A percentile compares a stretch with the other conserved stretches of the same genome.
Conservation (phyloP, 2,329 filamentous ascomycete species). For the Blastomyces gilchristii region DNA sequence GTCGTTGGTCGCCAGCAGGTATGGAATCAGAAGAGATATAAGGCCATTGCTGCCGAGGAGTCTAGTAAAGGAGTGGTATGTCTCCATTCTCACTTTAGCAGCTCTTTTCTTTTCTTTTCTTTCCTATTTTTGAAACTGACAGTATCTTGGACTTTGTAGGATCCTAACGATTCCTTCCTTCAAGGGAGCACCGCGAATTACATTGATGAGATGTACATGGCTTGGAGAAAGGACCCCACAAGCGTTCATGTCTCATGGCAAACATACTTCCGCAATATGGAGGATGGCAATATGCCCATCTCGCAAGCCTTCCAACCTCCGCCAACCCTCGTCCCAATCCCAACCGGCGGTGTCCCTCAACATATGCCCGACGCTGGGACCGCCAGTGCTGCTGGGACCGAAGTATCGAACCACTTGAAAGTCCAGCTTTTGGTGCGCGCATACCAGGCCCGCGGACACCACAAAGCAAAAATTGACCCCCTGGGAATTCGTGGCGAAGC, state of each 20-base stretch:
- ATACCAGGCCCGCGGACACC: slow-evolving; percentile 94
- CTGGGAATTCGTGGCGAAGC: slow-evolving; percentile 83
- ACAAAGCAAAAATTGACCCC: slow-evolving; percentile 96
- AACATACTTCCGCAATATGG: slow-evolving; percentile 99
- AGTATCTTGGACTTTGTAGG: slow-evolving; percentile 36
- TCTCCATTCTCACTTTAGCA: slow-evolving; percentile 12
- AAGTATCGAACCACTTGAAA: slow-evolving; percentile 93
- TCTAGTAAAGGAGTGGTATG: slow-evolving; percentile 52
- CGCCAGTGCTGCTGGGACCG: slow-evolving; percentile 58
- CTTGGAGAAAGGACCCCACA: slow-evolving; percentile 87
- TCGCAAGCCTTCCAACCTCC: slow-evolving; percentile 95
- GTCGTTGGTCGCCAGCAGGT: slow-evolving; percentile 30
- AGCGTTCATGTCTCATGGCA: slow-evolving; percentile 98
- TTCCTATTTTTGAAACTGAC: slow-evolving; percentile 15
- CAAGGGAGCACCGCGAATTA: slow-evolving; percentile 97
- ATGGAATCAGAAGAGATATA: slow-evolving; percentile 40
- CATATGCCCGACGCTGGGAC: slow-evolving; percentile 60
- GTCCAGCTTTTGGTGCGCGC: slow-evolving; percentile 94
- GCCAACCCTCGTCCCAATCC: slow-evolving; percentile 76
- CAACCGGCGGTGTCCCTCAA: slow-evolving; percentile 65
- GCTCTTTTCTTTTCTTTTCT: not conserved
- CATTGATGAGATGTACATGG: slow-evolving; percentile 98
- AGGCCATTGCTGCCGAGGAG: slow-evolving; percentile 51
- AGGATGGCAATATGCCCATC: slow-evolving; percentile 93
- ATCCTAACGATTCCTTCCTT: slow-evolving; percentile 91